Evolutionary conservation across 2,329 filamentous ascomycete genomes (phyloP), one percentile per base, ranked within the genome.

Genomic region (Penicillium occitanis): DNA sequence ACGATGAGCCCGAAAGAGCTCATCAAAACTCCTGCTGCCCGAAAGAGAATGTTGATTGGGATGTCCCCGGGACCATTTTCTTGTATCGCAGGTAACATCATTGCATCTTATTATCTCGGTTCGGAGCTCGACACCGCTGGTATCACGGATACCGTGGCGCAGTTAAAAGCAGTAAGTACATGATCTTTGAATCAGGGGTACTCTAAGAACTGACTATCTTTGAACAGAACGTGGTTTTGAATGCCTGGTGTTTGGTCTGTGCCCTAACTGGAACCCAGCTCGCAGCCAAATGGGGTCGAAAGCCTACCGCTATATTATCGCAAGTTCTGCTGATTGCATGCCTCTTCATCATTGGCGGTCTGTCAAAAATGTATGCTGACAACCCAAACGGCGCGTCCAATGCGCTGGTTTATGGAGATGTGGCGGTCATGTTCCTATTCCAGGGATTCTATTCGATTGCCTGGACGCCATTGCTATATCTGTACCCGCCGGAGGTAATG

Each of bases 401-500:
- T 30, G 66, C 69, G 13, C 70, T 74, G 8, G 73, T 80, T 5
- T 83, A 84, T 66, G 81, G 77, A 5, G 77, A 79, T 11, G 80
- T 84, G 0, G 81, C 81, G 0, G 73, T 80, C 13, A 83, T 85
- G 70, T 85, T 85, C 70, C 72, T 85, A 1, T 86, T 85, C 70
- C 81, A 84, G 64, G 83, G 81, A 0, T 81, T 80, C 63, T 86
- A 85, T 69, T 79, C 78, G 0, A 73, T 85, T n/a, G 82, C 78
- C 0, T 84, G 80, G 81, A 85, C 82, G 6, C 83, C 83, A 2
- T 69, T 86, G 30, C 73, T 81, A 0, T 80, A 78, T 61, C 73
- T 84, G 1, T 85, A 85, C 66, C 81, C 83, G 0, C 77, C 83
- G 0, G 83, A 85, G 70, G 76, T 84, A 7, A 76, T 84, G 71